These are phyloP conservation scores for Paramecium bursaria DNA, from an alignment of 73 alveolate species.

Conservation along the genomic window DNA sequence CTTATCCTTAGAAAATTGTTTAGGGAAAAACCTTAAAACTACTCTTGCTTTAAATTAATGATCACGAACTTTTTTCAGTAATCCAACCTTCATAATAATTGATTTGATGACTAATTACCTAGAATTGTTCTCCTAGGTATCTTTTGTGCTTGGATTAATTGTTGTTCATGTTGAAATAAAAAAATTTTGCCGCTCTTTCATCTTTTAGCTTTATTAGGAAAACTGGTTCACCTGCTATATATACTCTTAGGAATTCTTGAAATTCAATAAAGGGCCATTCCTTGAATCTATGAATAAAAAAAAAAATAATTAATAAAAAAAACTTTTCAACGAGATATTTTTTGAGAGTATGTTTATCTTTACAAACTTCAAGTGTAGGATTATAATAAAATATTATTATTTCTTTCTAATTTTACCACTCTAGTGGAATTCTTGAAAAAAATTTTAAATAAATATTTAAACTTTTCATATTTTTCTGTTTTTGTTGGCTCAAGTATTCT, in stretches of 20 bases:
- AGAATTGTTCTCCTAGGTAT: constrained; percentile 37
- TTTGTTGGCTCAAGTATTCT: constrained; percentile 55
- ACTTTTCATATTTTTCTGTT: constrained; percentile 61
- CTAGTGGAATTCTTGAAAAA: constrained; percentile 58
- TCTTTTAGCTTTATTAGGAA: constrained; percentile 26
- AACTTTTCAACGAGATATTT: constrained; percentile 48
- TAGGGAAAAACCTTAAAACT: constrained; percentile 25
- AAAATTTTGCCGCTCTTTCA: constrained; percentile 37
- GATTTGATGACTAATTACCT: background rate
- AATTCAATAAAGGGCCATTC: constrained; percentile 36
- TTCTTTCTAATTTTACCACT: constrained; percentile 56
- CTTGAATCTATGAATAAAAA: constrained; percentile 38
- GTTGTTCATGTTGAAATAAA: constrained; percentile 36
- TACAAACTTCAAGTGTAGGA: constrained; percentile 45
- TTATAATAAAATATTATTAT: constrained; percentile 33
- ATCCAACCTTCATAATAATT: constrained; percentile 16
- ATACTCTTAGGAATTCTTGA: constrained; percentile 25
- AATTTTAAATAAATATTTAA: background rate
- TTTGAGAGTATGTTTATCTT: constrained; percentile 52
- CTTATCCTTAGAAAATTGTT: background rate
- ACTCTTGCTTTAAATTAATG: background rate
- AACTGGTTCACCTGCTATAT: constrained; percentile 34
- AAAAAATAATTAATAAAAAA: too few relatives aligned
- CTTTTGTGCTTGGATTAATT: constrained; percentile 38
- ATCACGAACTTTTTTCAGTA: constrained; percentile 2